Evolutionary conservation across 2,329 filamentous ascomycete species (phyloP).

Genomic region (Cryphonectria nitschkei): DNA sequence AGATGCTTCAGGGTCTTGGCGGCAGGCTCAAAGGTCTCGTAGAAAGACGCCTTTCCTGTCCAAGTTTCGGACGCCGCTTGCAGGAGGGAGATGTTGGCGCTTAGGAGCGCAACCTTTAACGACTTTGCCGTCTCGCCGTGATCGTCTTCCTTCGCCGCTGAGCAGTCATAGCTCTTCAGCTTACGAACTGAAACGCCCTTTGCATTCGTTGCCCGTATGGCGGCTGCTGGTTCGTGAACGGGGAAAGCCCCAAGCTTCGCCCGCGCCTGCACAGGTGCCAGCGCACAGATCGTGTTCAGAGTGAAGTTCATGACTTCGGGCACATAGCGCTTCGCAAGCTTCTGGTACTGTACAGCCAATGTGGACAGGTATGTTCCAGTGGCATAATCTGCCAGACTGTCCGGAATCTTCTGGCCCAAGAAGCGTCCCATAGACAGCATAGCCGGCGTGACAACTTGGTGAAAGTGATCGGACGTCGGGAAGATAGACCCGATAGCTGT

Average conservation of each 20-base stretch:
- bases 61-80: conserved; percentile 73
- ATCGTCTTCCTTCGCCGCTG: conserved; percentile 36
- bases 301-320: conserved; percentile 86
- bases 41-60: conserved; percentile 73
- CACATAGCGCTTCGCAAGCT: conserved; percentile 81
- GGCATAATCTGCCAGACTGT: conserved; percentile 66
- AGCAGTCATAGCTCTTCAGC: conserved; percentile 63
- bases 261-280: conserved; percentile 60
- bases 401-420: conserved; percentile 75
- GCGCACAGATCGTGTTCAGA: conserved; percentile 70
- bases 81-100: conserved; percentile 67
- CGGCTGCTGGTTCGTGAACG: conserved; percentile 57
- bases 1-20: conserved; percentile 64
- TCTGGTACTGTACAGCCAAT: conserved; percentile 80
- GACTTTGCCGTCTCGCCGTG: conserved; percentile 39
- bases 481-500: conserved; percentile 85
- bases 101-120: conserved; percentile 62
- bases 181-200: conserved; percentile 50
- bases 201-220: conserved; percentile 54
- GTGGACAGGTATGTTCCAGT: conserved; percentile 80
- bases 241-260: conserved; percentile 62
- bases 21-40: conserved; percentile 75
- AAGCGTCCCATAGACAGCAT: conserved; percentile 84
- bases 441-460: conserved; percentile 89
- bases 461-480: conserved; percentile 96